These are phyloP conservation scores for Hordeum vulgare DNA, from an alignment of 176 grass and related monocot species.

Conservation along the genomic window MorexV3_pseudomolecules_assembly NC_058524.1:64604028-64604527, in stretches of 20 bases:
- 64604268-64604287: not conserved
- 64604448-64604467: not conserved
- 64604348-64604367: slow-evolving; percentile 1
- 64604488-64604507: slow-evolving; percentile 1
- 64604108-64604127: slow-evolving; percentile 88
- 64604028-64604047: slow-evolving; percentile 82
- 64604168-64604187: slow-evolving; percentile 92
- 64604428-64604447: not conserved
- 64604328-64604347: not conserved
- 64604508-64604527: not conserved
- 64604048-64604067: slow-evolving; percentile 74
- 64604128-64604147: slow-evolving; percentile 92
- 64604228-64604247: not conserved
- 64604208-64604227: slow-evolving; percentile 42
- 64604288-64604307: not conserved
- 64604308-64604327: not conserved
- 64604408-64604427: not conserved
- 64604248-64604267: not conserved
- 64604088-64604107: slow-evolving; percentile 71
- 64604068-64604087: slow-evolving; percentile 91
- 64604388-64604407: not conserved
- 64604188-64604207: slow-evolving; percentile 99
- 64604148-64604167: slow-evolving; percentile 94
- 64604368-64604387: not conserved
- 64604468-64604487: not conserved